These are phyloP conservation scores for Colletotrichum theobromicola DNA, from an alignment of 2,329 filamentous ascomycete genomes.

Conservation along the genomic window DNA sequence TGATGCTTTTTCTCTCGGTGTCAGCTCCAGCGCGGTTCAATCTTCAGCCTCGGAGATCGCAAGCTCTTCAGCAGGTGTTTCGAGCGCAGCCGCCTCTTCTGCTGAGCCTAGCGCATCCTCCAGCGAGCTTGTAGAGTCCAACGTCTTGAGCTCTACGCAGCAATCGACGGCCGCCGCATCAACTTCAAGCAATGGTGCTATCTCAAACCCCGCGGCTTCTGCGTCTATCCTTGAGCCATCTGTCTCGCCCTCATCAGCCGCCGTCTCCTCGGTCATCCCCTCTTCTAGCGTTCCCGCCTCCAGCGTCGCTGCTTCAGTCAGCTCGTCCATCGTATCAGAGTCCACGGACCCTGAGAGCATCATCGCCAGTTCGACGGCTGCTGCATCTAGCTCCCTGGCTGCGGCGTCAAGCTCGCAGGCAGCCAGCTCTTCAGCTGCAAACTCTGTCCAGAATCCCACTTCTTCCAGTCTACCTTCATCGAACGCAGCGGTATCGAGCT, in stretches of 20 bases:
- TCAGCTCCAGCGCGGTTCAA: background rate
- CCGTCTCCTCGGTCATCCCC: background rate
- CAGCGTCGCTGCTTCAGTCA: background rate
- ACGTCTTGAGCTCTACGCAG: background rate
- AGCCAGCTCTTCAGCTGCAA: background rate
- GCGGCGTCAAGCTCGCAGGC: background rate
- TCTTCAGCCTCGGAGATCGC: background rate
- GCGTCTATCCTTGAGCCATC: background rate
- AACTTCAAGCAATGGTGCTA: background rate
- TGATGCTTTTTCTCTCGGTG: background rate
- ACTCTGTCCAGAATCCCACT: background rate
- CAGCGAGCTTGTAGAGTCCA: background rate
- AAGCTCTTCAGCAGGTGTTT: background rate
- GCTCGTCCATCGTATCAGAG: background rate
- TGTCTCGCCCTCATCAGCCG: rapidly evolving
- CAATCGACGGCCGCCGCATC: background rate
- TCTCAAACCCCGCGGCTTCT: background rate
- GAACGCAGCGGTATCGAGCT: background rate
- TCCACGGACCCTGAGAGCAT: background rate
- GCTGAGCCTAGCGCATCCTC: background rate
- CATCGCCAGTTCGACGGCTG: background rate
- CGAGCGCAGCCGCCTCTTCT: background rate
- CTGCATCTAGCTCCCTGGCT: background rate
- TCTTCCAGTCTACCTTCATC: background rate
- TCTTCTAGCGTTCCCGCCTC: background rate